phyloP scores from a whole-genome alignment of 106 monocot genomes.

The Dendrobium huoshanense region DNA sequence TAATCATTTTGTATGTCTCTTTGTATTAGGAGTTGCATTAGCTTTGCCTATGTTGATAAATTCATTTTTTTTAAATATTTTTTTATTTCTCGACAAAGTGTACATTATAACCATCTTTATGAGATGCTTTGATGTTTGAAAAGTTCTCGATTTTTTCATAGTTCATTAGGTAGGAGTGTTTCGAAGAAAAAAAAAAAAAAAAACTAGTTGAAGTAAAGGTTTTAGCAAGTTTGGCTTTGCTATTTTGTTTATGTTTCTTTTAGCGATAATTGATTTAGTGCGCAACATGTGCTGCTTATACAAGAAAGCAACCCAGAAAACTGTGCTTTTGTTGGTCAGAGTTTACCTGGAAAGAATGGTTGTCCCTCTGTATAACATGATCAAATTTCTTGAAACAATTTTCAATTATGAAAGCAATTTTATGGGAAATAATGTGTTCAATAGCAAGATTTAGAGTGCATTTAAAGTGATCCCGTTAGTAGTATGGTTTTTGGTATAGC shows the following conservation, averaged over 20 bases:
- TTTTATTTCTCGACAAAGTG: background rate
- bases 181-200: background rate
- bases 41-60: background rate
- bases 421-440: background rate
- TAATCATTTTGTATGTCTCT: background rate
- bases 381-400: background rate
- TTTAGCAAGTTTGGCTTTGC: background rate
- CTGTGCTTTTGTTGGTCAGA: background rate
- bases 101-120: background rate
- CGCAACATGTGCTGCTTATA: background rate
- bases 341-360: background rate
- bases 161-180: background rate
- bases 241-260: background rate
- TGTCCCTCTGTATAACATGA: background rate
- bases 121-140: background rate
- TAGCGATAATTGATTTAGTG: background rate
- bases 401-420: background rate
- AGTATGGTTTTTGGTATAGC: constrained; percentile 1
- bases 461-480: background rate
- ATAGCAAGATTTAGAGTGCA: background rate
- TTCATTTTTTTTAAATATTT: background rate
- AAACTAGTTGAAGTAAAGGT: background rate
- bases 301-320: background rate
- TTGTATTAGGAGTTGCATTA: background rate
- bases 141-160: background rate